Base-by-base conservation (phyloP, 176 grass and related monocot species). In the Rhipidocladum racemiflorum region DNA sequence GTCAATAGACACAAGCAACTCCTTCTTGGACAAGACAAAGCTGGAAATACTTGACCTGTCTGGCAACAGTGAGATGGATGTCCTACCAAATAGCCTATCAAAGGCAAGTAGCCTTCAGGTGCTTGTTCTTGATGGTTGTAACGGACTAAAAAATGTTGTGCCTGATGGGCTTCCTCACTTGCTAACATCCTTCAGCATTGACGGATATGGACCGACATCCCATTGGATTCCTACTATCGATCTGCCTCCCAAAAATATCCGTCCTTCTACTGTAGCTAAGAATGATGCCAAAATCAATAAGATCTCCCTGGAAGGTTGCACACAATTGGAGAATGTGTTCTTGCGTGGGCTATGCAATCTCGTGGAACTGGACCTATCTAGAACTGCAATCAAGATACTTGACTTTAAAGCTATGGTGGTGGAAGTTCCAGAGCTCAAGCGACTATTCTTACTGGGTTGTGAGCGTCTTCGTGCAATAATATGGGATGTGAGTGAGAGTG, bases 61-160 rank as follows among this genome's bases (percentile, higher is more conserved):
- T 27, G 30, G 53, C 0, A 75, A 75, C 0, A 38, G 6, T 2
- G 21, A 42, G 5, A 60, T 18, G 60, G n/a, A 30, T 15, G 9
- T 3, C 32, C 15, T 78, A 78, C 60, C 27, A 49, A 13, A 0
- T n/a, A 78, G 43, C 18, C 6, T 78, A 50, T 35, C 35, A 13
- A 16, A 4, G 11, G 40, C 27, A 11, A 35, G 27, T 0, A 63
- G 29, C 18, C 76, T 65, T 0, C 2, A 65, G 44, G 29, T 66
- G 28, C 43, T 79, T 36, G 6, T 80, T 68, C n/a, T 80, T 27
- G 78, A 80, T 29, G 78, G 78, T 5, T 80, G 78, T 18, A 2
- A 68, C 38, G 48, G 4, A 1, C 6, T 81, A 28, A 24, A 59
- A 21, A 13, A 29, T 15, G 32, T 56, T 0, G 4, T 51, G 1